Percentiles rank a stretch among this genome's conserved stretches.
These are phyloP conservation scores for Penicillium bialowiezense DNA, from an alignment of 495 filamentous ascomycete genomes.

Conservation along the genomic window DNA sequence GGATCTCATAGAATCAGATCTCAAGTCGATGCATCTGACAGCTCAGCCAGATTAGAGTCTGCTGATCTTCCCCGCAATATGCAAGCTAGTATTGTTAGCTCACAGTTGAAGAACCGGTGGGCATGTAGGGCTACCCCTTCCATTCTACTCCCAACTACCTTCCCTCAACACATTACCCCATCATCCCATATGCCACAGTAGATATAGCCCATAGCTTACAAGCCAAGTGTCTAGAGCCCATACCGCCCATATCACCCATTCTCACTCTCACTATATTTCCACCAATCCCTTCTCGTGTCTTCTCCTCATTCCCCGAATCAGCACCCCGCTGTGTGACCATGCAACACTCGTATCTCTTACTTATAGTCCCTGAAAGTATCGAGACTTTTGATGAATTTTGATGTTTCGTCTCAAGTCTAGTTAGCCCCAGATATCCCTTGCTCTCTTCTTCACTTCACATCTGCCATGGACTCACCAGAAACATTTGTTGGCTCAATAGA, in stretches of 20 bases:
- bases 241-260: neutral
- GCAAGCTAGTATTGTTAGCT: neutral
- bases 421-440: neutral
- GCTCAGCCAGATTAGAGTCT: conserved; percentile 8
- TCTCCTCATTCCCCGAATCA: conserved; percentile 2
- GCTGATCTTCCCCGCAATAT: conserved; percentile 13
- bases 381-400: neutral
- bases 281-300: conserved; percentile 18
- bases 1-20: too few relatives aligned
- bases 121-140: too few relatives aligned
- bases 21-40: conserved; percentile 12
- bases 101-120: too few relatives aligned
- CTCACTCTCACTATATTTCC: conserved; percentile 16
- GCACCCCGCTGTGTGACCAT: neutral
- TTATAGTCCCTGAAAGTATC: conserved; percentile 1
- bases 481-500: conserved; percentile 74
- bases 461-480: conserved; percentile 26
- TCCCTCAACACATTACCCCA: too few relatives aligned
- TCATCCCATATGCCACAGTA: too few relatives aligned
- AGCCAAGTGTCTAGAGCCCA: neutral
- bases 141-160: too few relatives aligned
- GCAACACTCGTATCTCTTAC: neutral
- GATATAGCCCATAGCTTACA: neutral
- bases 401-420: neutral
- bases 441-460: neutral